Conservation (phyloP, 2,329 filamentous ascomycete genomes). For the Ilyonectria sp. region DNA sequence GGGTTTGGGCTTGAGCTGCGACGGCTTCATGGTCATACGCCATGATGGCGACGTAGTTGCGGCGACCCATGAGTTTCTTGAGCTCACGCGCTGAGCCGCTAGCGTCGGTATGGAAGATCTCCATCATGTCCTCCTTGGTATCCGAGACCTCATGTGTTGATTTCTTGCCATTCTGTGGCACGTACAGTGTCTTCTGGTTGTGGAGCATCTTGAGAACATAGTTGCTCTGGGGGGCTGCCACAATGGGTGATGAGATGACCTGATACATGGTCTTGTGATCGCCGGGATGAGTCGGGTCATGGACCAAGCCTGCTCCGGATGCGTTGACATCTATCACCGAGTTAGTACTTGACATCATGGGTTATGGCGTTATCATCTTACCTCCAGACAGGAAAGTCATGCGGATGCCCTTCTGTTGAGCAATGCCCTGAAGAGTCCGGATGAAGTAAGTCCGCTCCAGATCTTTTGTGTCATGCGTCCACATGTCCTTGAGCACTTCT, state of each 20-base stretch:
- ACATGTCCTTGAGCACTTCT: slow-evolving; percentile 95
- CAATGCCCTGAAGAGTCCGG: slow-evolving; percentile 93
- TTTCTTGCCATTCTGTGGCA: slow-evolving; percentile 88
- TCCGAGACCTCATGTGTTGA: slow-evolving; percentile 83
- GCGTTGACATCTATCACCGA: slow-evolving; percentile 79
- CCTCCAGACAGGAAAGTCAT: slow-evolving; percentile 97
- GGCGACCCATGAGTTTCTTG: slow-evolving; percentile 91
- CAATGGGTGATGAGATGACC: slow-evolving; percentile 92
- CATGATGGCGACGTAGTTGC: slow-evolving; percentile 95
- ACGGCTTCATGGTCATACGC: slow-evolving; percentile 91
- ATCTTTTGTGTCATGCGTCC: slow-evolving; percentile 98
- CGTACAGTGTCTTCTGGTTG: slow-evolving; percentile 92
- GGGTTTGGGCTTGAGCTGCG: slow-evolving; percentile 52
- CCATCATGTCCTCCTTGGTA: slow-evolving; percentile 99
- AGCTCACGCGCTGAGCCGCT: slow-evolving; percentile 86
- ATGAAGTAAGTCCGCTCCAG: slow-evolving; percentile 97
- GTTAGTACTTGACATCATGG: slow-evolving; percentile 38
- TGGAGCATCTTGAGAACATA: slow-evolving; percentile 97
- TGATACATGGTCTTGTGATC: slow-evolving; percentile 99
- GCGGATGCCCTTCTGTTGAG: slow-evolving; percentile 93
- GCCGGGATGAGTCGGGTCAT: slow-evolving; percentile 90
- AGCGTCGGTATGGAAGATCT: slow-evolving; percentile 96
- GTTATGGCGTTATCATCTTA: slow-evolving; percentile 54
- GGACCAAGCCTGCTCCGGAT: slow-evolving; percentile 92
- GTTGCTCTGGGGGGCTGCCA: slow-evolving; percentile 86